Base-by-base conservation (phyloP, 306 rosid species). In the Carpinus fangiana region DNA sequence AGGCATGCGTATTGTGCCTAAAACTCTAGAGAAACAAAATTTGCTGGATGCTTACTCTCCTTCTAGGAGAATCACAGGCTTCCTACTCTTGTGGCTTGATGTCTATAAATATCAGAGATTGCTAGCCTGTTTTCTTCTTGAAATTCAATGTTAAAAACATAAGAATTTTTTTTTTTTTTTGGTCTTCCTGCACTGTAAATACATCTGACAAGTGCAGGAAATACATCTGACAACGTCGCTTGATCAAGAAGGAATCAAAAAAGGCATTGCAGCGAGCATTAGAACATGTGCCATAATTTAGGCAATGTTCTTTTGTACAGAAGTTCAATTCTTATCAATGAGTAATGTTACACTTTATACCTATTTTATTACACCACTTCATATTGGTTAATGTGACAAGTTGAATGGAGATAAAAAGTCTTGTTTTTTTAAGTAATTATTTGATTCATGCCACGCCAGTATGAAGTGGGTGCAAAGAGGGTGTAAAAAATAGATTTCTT, bases 131-230 rank as follows among this genome's bases (percentile, higher is more conserved):
- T 60, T 26, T 28, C 43, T 61, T 28, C 43, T 28, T 61, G 65
- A 59, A 59, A 26, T 61, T 61, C 12, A 12, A 12, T 5, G 50
- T 18, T 9, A 36, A 18, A 65, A 65, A 23, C 21, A 9, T 10
- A 18, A 21, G 50, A 45, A 46, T 34, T 41, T 73, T 38, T n/a
- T n/a, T n/a, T n/a, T n/a, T n/a, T n/a, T n/a, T n/a, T n/a, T n/a
- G n/a, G n/a, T n/a, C n/a, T n/a, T n/a, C n/a, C n/a, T n/a, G n/a
- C n/a, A n/a, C n/a, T n/a, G n/a, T n/a, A n/a, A n/a, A n/a, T n/a
- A n/a, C n/a, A n/a, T n/a, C n/a, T n/a, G n/a, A n/a, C n/a, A n/a
- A 97, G 98, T 94, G 45, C 97, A 94, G 72, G 97, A 94, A 88
- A 90, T 94, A 75, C 88, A 86, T 60, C n/a, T n/a, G n/a, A 89